A percentile compares a stretch with the other conserved stretches of the same genome.
Evolutionary conservation across 352 stramenopile genomes (phyloP).

Genomic region (Phytopythium kandeliae): DNA sequence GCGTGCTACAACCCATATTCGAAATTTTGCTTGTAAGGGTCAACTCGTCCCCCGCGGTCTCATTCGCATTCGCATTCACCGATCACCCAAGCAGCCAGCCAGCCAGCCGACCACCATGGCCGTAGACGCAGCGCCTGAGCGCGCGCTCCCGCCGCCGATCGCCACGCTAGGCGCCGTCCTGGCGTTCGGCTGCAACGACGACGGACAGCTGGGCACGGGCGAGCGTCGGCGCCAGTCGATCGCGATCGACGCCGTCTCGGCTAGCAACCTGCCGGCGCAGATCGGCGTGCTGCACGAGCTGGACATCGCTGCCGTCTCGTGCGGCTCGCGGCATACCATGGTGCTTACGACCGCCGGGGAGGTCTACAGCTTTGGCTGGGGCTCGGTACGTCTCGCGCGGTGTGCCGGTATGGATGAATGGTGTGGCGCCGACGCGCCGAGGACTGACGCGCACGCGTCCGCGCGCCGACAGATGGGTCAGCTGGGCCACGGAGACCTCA

Average conservation of each 20-base stretch:
- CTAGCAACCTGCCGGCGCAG: constrained; percentile 69
- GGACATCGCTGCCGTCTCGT: constrained; percentile 65
- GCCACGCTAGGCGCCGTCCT: constrained; percentile 33
- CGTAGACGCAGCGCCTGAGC: not conserved
- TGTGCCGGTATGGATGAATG: too few relatives aligned
- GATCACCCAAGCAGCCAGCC: not conserved
- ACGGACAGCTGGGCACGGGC: constrained; percentile 71
- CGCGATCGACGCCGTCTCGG: constrained; percentile 64
- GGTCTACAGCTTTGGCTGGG: constrained; percentile 78
- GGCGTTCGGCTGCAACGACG: constrained; percentile 81
- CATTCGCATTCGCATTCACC: not conserved
- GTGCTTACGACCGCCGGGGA: constrained; percentile 55
- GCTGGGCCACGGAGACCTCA: constrained; percentile 69
- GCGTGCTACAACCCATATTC: too few relatives aligned
- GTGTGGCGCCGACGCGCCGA: too few relatives aligned
- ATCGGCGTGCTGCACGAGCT: constrained; percentile 39
- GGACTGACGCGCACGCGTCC: not conserved
- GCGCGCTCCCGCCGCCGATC: not conserved
- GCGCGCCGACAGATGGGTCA: constrained; percentile 55
- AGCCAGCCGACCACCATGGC: not conserved
- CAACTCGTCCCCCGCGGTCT: too few relatives aligned
- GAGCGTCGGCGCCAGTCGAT: constrained; percentile 46
- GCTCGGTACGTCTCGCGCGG: constrained; percentile 39
- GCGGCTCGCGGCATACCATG: constrained; percentile 79
- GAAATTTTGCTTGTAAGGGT: too few relatives aligned